A percentile compares a stretch with the other conserved stretches of the same genome.
phyloP scores from a whole-genome alignment of 2,329 filamentous ascomycete genomes.

The Colletotrichum orchidophilum region DNA sequence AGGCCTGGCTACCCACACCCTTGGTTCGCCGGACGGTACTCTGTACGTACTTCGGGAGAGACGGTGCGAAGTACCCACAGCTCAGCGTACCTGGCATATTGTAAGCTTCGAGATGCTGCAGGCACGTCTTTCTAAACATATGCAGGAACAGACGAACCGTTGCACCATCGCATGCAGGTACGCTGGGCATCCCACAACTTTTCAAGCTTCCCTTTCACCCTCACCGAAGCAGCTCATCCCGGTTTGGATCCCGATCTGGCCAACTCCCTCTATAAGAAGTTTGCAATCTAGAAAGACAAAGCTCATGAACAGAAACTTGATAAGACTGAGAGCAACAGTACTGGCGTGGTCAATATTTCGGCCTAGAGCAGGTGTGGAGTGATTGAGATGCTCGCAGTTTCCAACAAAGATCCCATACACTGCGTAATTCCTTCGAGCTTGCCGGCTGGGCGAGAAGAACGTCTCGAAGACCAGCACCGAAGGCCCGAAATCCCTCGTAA shows the following conservation, averaged over 20 bases:
- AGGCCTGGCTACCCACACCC: background rate
- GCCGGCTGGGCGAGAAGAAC: background rate
- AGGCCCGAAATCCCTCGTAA: conserved; percentile 16
- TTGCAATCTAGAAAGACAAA: background rate
- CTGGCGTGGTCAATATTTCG: too few species aligned
- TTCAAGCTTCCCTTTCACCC: background rate
- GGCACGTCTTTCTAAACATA: conserved; percentile 5
- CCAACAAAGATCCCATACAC: background rate
- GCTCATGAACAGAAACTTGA: background rate
- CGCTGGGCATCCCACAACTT: conserved; percentile 14
- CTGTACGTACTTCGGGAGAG: background rate
- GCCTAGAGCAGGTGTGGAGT: too few species aligned
- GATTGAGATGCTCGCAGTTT: conserved; percentile 8
- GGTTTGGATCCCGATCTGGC: background rate
- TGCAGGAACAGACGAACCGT: conserved; percentile 32
- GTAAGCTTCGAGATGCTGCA: conserved; percentile 9
- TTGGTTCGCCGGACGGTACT: conserved; percentile 4
- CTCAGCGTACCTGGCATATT: conserved; percentile 29
- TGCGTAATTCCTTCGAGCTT: background rate
- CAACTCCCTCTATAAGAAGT: background rate
- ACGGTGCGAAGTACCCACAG: conserved; percentile 13
- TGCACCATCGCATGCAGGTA: conserved; percentile 33
- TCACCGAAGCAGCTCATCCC: conserved; percentile 6
- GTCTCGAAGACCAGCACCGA: conserved; percentile 6
- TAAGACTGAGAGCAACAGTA: background rate